Percentiles rank a stretch among this genome's conserved stretches.
Conservation (phyloP, 352 stramenopile species). For the Pythium plurisporium region DNA sequence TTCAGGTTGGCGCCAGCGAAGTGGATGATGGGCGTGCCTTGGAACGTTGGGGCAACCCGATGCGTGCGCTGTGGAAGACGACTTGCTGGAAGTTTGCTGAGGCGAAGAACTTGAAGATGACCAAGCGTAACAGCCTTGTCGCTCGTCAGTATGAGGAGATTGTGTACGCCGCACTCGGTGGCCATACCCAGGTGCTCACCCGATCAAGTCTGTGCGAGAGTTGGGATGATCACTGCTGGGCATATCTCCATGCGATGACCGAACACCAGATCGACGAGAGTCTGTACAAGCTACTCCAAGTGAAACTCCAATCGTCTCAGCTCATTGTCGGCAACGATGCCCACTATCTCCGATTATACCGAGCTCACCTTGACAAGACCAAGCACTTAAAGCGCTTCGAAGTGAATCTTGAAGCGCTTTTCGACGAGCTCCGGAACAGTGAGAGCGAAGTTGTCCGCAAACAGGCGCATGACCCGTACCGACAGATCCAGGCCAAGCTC, state of each 20-base stretch:
- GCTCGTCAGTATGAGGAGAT: constrained; percentile 72
- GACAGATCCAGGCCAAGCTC: constrained; percentile 77
- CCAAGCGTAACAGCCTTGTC: constrained; percentile 57
- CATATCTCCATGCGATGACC: constrained; percentile 61
- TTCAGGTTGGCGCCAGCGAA: constrained; percentile 50
- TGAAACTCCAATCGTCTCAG: constrained; percentile 73
- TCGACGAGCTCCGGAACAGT: constrained; percentile 68
- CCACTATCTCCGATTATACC: constrained; percentile 56
- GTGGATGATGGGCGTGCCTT: constrained; percentile 46
- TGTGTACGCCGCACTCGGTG: constrained; percentile 75
- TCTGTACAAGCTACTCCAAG: constrained; percentile 59
- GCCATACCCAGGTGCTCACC: constrained; percentile 61
- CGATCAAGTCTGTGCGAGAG: constrained; percentile 64
- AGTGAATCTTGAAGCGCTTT: constrained; percentile 62
- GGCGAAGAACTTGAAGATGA: constrained; percentile 34
- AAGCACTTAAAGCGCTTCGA: constrained; percentile 76
- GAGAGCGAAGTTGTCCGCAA: constrained; percentile 54
- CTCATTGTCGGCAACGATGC: constrained; percentile 64
- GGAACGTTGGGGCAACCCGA: constrained; percentile 77
- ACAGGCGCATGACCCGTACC: constrained; percentile 67
- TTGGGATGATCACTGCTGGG: constrained; percentile 87
- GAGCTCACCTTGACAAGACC: constrained; percentile 55
- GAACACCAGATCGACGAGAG: constrained; percentile 72
- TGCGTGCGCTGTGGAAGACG: constrained; percentile 81
- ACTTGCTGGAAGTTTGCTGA: constrained; percentile 83